Conservation (phyloP, 495 filamentous ascomycete species). For the Penicillium lividum region DNA sequence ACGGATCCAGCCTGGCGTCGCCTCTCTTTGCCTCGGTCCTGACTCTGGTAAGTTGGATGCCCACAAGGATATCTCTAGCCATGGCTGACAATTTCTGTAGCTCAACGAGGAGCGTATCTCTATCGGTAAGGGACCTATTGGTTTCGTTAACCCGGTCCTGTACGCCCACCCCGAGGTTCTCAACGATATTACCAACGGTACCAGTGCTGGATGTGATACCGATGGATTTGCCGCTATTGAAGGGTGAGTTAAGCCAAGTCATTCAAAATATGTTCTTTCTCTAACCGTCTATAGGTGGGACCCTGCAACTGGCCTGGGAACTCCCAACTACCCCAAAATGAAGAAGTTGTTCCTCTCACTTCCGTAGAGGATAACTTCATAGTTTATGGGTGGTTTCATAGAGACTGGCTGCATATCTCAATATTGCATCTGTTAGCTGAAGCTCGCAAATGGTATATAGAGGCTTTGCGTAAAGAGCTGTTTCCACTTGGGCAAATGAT, state of each 20-base stretch:
- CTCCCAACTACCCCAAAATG: conserved; percentile 53
- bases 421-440: too few relatives aligned
- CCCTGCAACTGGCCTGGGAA: conserved; percentile 55
- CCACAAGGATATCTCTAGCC: too few relatives aligned
- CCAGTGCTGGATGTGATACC: conserved; percentile 49
- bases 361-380: conserved; percentile 18
- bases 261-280: not conserved
- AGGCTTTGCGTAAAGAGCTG: not conserved
- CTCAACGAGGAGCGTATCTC: conserved; percentile 52
- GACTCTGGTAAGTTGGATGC: conserved; percentile 29
- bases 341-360: conserved; percentile 40
- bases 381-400: not conserved
- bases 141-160: conserved; percentile 54
- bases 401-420: not conserved
- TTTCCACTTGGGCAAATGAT: not conserved
- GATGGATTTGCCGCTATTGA: conserved; percentile 49
- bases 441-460: not conserved
- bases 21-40: conserved; percentile 59
- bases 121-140: conserved; percentile 48
- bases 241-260: conserved; percentile 29
- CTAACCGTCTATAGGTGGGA: conserved; percentile 40
- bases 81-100: conserved; percentile 5
- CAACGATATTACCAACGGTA: conserved; percentile 51
- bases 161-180: conserved; percentile 50
- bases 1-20: conserved; percentile 57